Evolutionary conservation across 2,329 filamentous ascomycete genomes (phyloP).

Genomic region (Camillea tinctor): DNA sequence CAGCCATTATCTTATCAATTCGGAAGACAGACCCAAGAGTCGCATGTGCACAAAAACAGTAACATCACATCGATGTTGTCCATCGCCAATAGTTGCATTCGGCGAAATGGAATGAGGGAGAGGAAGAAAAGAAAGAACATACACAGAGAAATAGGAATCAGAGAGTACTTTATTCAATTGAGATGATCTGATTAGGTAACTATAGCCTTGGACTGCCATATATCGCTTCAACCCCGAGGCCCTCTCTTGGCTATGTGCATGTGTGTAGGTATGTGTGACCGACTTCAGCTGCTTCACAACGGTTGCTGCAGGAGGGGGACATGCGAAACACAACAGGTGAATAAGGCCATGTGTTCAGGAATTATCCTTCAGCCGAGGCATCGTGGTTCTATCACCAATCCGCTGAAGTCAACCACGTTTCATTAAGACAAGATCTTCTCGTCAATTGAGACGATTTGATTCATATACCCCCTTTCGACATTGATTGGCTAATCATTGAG

Average conservation of each 20-base stretch:
- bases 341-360: neutral
- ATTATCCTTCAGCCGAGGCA: neutral
- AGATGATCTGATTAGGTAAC: neutral
- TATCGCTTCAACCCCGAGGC: neutral
- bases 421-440: neutral
- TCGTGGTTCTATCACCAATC: slow-evolving; percentile 1
- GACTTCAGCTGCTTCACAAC: neutral
- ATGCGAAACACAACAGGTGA: neutral
- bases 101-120: neutral
- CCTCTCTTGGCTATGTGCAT: too few species aligned
- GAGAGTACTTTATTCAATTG: neutral
- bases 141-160: too few species aligned
- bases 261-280: neutral
- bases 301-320: neutral
- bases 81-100: neutral
- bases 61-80: neutral
- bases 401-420: slow-evolving; percentile 1
- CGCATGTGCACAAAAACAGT: too few species aligned
- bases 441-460: slow-evolving; percentile 9
- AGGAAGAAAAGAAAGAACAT: too few species aligned
- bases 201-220: neutral
- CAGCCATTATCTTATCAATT: too few species aligned
- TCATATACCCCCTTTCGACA: slow-evolving; percentile 1
- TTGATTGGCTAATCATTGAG: neutral
- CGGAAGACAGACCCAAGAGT: too few species aligned